phyloP scores from a whole-genome alignment of 805 yeast species.

The Ogataea wickerhamii region DNA sequence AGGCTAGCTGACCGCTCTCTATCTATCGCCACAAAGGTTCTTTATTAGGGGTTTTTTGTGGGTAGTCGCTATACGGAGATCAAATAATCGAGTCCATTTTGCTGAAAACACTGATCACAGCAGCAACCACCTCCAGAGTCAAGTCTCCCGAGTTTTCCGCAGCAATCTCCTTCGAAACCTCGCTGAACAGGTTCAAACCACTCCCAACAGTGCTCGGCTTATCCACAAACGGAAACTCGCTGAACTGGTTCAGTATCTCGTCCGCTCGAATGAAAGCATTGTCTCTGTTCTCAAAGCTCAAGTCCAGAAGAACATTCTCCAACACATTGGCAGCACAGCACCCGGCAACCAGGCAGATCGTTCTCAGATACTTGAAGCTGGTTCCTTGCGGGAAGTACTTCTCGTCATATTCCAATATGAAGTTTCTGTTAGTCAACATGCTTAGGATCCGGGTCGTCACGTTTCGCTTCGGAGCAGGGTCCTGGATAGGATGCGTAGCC shows the following conservation, averaged over 20 bases:
- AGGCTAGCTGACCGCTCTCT: too few species aligned
- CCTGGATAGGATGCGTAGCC: constrained; percentile 98
- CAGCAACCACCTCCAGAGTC: constrained; percentile 86
- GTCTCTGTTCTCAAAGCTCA: constrained; percentile 86
- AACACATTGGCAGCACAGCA: constrained; percentile 95
- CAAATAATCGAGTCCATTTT: constrained; percentile 87
- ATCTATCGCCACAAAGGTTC: too few species aligned
- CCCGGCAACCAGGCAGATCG: constrained; percentile 80
- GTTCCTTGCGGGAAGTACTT: constrained; percentile 68
- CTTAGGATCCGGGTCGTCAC: constrained; percentile 69
- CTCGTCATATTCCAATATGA: constrained; percentile 49
- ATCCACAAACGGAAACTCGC: constrained; percentile 75
- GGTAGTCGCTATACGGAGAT: too few species aligned
- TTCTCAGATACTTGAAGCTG: constrained; percentile 67
- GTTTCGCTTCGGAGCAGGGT: constrained; percentile 77
- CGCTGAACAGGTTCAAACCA: constrained; percentile 62
- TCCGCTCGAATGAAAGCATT: constrained; percentile 93
- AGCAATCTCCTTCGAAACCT: constrained; percentile 49
- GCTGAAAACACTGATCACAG: constrained; percentile 84
- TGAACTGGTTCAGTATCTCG: constrained; percentile 74
- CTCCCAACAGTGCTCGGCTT: constrained; percentile 60
- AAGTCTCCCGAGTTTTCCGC: constrained; percentile 50
- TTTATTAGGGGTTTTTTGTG: too few species aligned
- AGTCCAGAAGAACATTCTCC: constrained; percentile 75
- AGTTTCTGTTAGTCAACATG: constrained; percentile 68